Evolutionary conservation across 768 basidiomycete genomes (phyloP).

Genomic region (Auricularia auricula-judae): DNA sequence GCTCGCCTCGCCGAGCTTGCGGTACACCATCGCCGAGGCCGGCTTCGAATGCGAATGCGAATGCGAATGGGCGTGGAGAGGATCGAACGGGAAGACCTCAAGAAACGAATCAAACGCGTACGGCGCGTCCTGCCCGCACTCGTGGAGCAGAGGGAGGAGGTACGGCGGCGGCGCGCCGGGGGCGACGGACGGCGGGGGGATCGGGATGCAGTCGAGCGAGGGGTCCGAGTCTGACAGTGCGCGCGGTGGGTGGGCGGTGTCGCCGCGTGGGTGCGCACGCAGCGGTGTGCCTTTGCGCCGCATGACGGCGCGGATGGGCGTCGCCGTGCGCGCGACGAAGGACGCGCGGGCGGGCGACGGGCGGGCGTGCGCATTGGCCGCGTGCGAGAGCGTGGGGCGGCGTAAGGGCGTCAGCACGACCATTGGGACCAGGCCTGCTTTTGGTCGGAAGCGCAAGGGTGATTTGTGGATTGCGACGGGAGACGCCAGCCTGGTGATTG

Average conservation of each 20-base stretch:
- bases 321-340: not conserved
- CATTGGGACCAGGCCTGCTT: too few species aligned
- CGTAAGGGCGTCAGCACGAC: too few species aligned
- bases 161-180: slow-evolving; percentile 29
- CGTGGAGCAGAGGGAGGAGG: slow-evolving; percentile 52
- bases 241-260: too few species aligned
- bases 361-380: too few species aligned
- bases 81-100: slow-evolving; percentile 65
- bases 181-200: not conserved
- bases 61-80: slow-evolving; percentile 27
- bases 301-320: not conserved
- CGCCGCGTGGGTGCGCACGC: not conserved
- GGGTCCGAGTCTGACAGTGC: not conserved
- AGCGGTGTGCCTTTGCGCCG: not conserved
- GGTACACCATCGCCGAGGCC: slow-evolving; percentile 31
- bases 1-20: slow-evolving; percentile 91
- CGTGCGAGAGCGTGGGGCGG: too few species aligned
- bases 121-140: slow-evolving; percentile 53
- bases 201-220: not conserved
- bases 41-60: not conserved
- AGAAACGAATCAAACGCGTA: slow-evolving; percentile 80
- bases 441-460: too few species aligned
- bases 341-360: not conserved
- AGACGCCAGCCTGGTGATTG: too few species aligned
- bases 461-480: too few species aligned